phyloP scores from a whole-genome alignment of 805 yeast species.

The Saccharomycopsis sp. region DNA sequence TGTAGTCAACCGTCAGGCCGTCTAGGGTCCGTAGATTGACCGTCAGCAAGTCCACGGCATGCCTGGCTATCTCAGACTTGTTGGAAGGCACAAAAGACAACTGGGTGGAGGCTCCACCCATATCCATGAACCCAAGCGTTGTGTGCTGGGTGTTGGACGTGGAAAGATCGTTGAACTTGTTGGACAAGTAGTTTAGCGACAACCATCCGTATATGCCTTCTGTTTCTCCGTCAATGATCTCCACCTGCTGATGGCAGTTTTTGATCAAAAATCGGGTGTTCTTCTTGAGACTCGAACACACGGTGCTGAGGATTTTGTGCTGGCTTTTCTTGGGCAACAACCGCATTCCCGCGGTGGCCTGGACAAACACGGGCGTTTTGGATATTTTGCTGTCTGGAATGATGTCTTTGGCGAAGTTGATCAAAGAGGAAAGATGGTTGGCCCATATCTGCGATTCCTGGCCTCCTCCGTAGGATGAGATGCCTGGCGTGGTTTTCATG shows the following conservation, averaged over 20 bases:
- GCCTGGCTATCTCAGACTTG: constrained; percentile 50
- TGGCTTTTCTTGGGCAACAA: constrained; percentile 52
- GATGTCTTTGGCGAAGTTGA: constrained; percentile 60
- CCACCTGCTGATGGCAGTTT: constrained; percentile 64
- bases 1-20: constrained; percentile 72
- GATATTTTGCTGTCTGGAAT: constrained; percentile 56
- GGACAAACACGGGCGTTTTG: constrained; percentile 80
- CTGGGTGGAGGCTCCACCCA: constrained; percentile 99
- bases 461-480: constrained; percentile 51
- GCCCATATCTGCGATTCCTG: constrained; percentile 46
- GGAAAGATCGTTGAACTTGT: constrained; percentile 45
- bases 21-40: constrained; percentile 60
- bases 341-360: constrained; percentile 97
- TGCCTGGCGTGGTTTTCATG: constrained; percentile 72
- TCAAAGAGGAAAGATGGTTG: constrained; percentile 57
- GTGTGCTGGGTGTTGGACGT: constrained; percentile 34
- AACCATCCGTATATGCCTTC: constrained; percentile 97
- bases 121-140: constrained; percentile 94
- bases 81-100: constrained; percentile 84
- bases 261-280: constrained; percentile 48
- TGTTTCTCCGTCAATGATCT: constrained; percentile 86
- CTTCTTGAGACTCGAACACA: constrained; percentile 51
- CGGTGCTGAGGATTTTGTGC: constrained; percentile 44
- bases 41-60: constrained; percentile 64
- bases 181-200: constrained; percentile 77